Evolutionary conservation across 176 grass and related monocot species (phyloP), one percentile per base, ranked within the genome.

Genomic region (Paspalum notatum): DNA sequence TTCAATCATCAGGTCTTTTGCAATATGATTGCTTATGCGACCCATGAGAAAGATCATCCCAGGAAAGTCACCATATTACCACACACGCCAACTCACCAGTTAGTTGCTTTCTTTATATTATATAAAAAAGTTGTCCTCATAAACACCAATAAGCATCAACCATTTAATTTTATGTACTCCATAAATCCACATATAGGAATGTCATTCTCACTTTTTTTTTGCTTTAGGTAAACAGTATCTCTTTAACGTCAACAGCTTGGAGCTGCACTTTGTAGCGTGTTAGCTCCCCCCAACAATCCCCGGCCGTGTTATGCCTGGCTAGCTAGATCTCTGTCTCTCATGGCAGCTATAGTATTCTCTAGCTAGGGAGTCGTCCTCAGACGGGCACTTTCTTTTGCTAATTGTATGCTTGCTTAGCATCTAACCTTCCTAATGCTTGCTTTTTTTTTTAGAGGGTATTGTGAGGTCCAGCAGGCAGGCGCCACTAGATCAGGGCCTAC

Each of bases 351-450:
- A 73, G 78, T 77, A 44, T 25, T 82, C 22, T 60, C 59, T 32
- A 32, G 88, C 73, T 90, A 82, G 67, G 11, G 60, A 82, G 88
- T 90, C 88, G 32, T 89, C 40, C 71, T 90, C 88, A 82, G 12
- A 46, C 66, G 39, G 38, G 38, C 50, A 66, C 65, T 86, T 82
- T 72, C 47, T 72, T 82, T 60, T 82, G 66, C 73, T 82, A 86
- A 74, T 90, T 0, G 66, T 78, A 58, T 53, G 78, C 78, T 86
- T 90, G 83, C 73, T 90, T 90, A 78, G 44, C 67, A 86, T 74
- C 72, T 90, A 78, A 90, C 83, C 83, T 90, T 82, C 88, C 88
- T 22, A 82, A 61, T 37, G 46, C 25, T 13, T 3, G 7, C 32
- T 1, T 43, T 82, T 90, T 89, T 70, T 12, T 55, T 76, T 46